Base-by-base conservation (phyloP, 2,329 filamentous ascomycete genomes). In the Ceratocystis diversiconidia region DNA sequence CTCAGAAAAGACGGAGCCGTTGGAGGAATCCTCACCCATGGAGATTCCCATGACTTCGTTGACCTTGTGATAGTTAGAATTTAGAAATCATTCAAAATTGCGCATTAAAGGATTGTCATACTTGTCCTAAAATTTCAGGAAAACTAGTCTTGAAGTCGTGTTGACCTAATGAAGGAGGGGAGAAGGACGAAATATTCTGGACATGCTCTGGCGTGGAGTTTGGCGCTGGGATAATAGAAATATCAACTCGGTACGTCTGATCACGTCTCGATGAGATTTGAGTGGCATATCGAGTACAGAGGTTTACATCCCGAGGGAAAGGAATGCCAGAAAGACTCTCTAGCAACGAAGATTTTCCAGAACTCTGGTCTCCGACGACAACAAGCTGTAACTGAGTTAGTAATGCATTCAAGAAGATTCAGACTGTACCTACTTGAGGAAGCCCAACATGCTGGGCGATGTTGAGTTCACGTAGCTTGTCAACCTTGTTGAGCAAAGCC, bases 361-460 rank as follows among this genome's bases (percentile, higher is more conserved):
- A 66, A 5, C 69, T 70, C 55, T 71, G 70, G 55, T 71, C 68
- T 22, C 71, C 70, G 36, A 69, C 70, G 10, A 72, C 70, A 7
- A 70, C 69, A 36, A 72, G 65, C 67, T 70, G 65, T 1, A 68
- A 69, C 4, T 22, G n/a, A 30, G 36, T 55, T n/a, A 48, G 44
- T 15, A 5, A 30, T 6, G 44, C 7, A 17, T 6, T 32, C 32
- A 6, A 30, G 5, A 28, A n/a, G 15, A 19, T 1, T 3, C 19
- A 1, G 22, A 36, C 12, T 6, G 15, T n/a, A 68, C 65, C 12
- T 69, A 92, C 89, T 76, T 90, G 85, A 0, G 72, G 73, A 0
- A 74, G 70, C 48, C 72, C 65, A 8, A 79, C 71, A 36, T 72
- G 70, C 0, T 73, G 69, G 4, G 74, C 76, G 5, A 79, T 71